phyloP scores from a whole-genome alignment of 2,329 filamentous ascomycete species.

The Apiospora saccharicola region DNA sequence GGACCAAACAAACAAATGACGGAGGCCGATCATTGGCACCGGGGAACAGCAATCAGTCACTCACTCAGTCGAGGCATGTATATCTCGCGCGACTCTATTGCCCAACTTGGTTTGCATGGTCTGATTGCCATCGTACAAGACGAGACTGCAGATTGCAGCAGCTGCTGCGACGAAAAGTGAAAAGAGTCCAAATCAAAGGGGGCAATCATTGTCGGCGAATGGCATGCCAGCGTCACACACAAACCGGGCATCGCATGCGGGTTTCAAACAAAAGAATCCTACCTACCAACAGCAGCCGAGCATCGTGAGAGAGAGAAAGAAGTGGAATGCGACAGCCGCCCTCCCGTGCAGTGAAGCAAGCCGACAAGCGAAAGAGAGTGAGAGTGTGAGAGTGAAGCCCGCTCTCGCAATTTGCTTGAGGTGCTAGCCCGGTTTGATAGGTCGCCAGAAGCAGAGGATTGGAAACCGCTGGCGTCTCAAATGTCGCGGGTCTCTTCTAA shows the following conservation, averaged over 20 bases:
- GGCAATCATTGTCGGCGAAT: neutral
- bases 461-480: slow-evolving; percentile 10
- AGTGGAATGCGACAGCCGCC: neutral
- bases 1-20: neutral
- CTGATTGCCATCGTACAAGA: neutral
- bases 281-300: neutral
- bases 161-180: no score
- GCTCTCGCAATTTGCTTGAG: slow-evolving; percentile 11
- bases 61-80: neutral
- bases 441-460: neutral
- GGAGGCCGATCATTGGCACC: neutral
- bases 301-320: neutral
- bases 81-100: neutral
- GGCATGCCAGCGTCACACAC: slow-evolving; percentile 4
- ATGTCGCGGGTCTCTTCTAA: neutral
- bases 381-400: neutral
- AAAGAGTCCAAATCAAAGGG: no score
- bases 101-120: no score
- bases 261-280: neutral
- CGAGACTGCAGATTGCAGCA: neutral
- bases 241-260: neutral
- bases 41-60: neutral
- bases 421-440: neutral
- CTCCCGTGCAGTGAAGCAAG: neutral
- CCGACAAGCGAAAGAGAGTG: neutral